phyloP scores from a whole-genome alignment of 768 basidiomycete genomes.

The Thelephora ganbajun region DNA sequence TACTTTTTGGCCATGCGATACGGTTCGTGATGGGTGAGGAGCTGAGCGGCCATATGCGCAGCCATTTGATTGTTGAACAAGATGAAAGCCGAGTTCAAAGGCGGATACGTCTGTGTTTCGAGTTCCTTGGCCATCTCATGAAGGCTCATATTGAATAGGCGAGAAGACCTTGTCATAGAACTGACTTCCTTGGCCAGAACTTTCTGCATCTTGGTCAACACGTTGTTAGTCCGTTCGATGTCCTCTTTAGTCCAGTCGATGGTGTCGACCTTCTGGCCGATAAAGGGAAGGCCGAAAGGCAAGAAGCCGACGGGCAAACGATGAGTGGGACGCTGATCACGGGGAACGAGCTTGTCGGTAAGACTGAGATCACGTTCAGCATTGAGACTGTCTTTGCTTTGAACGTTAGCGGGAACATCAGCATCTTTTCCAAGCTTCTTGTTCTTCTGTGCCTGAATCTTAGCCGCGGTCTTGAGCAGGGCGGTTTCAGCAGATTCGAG shows the following conservation, averaged over 20 bases:
- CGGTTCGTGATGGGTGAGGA: slow-evolving; percentile 65
- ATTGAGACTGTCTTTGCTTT: slow-evolving; percentile 7
- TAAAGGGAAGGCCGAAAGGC: slow-evolving; percentile 44
- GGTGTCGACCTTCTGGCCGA: slow-evolving; percentile 83
- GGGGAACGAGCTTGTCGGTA: slow-evolving; percentile 44
- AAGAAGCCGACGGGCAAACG: slow-evolving; percentile 41
- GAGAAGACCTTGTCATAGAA: slow-evolving; percentile 7
- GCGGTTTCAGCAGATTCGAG: slow-evolving; percentile 80
- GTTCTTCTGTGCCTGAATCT: slow-evolving; percentile 43
- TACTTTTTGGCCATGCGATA: slow-evolving; percentile 68
- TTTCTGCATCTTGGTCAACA: slow-evolving; percentile 13
- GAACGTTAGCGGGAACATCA: neutral
- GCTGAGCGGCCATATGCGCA: slow-evolving; percentile 76
- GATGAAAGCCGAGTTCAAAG: slow-evolving; percentile 58
- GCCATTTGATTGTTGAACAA: slow-evolving; percentile 88
- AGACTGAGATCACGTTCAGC: slow-evolving; percentile 14
- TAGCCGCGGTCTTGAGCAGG: slow-evolving; percentile 62
- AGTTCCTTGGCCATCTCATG: slow-evolving; percentile 7
- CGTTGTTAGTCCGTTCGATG: slow-evolving; percentile 31
- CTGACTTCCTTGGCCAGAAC: slow-evolving; percentile 17
- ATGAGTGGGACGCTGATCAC: slow-evolving; percentile 64
- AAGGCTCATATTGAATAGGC: slow-evolving; percentile 6
- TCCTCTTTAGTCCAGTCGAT: slow-evolving; percentile 82
- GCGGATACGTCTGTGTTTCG: slow-evolving; percentile 18
- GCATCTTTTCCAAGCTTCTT: slow-evolving; percentile 28